phyloP scores from a whole-genome alignment of 2,329 filamentous ascomycete species.

The Epichloe typhina region DNA sequence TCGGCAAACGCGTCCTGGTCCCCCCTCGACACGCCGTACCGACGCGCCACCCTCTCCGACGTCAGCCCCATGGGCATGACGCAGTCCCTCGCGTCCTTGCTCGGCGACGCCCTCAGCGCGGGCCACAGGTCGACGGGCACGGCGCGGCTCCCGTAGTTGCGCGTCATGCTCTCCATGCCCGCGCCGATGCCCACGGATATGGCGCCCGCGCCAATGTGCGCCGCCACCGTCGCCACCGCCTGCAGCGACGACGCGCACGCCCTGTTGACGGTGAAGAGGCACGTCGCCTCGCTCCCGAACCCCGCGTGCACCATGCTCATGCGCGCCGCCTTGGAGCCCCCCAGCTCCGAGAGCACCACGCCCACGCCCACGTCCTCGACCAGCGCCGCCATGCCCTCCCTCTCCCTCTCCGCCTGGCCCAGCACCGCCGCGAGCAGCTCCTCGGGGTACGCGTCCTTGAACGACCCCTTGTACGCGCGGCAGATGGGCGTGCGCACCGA shows the following conservation, averaged over 20 bases:
- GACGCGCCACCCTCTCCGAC: slow-evolving; percentile 70
- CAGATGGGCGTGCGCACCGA: slow-evolving; percentile 82
- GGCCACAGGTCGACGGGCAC: slow-evolving; percentile 76
- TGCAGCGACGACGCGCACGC: slow-evolving; percentile 72
- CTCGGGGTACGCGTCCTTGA: slow-evolving; percentile 84
- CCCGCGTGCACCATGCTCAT: slow-evolving; percentile 84
- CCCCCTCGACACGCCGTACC: slow-evolving; percentile 58
- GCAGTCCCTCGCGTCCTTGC: slow-evolving; percentile 66
- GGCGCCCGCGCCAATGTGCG: slow-evolving; percentile 60
- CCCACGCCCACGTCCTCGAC: slow-evolving; percentile 71
- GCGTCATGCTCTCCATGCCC: slow-evolving; percentile 93
- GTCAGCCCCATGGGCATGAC: slow-evolving; percentile 93
- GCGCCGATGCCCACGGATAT: slow-evolving; percentile 68
- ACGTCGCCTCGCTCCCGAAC: slow-evolving; percentile 57
- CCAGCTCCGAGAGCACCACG: slow-evolving; percentile 81
- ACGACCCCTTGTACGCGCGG: slow-evolving; percentile 66
- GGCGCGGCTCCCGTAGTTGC: slow-evolving; percentile 75
- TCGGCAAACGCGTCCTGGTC: slow-evolving; percentile 80
- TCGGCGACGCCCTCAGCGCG: slow-evolving; percentile 47
- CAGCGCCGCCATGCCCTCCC: slow-evolving; percentile 53
- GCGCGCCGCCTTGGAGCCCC: slow-evolving; percentile 82
- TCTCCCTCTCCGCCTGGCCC: slow-evolving; percentile 31
- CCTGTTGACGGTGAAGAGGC: slow-evolving; percentile 78
- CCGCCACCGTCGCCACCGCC: slow-evolving; percentile 60
- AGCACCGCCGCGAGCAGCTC: slow-evolving; percentile 62